phyloP scores from a whole-genome alignment of 129 eudicot species.

The Pseudognaphalium luteoalbum region DNA sequence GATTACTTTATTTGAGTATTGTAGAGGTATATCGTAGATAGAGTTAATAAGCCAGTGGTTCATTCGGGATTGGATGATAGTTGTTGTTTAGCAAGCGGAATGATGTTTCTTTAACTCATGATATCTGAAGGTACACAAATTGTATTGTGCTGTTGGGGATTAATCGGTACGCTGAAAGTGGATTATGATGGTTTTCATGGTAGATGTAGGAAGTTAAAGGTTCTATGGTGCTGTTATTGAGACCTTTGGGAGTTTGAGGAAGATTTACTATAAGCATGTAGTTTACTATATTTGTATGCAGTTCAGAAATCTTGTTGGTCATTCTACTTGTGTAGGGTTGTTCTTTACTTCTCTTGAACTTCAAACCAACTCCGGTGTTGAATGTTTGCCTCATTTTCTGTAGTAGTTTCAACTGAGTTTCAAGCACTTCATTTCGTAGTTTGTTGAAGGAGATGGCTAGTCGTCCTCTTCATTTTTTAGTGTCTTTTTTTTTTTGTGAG shows the following conservation, averaged over 20 bases:
- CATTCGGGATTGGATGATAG: not conserved
- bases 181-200: not conserved
- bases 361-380: not conserved
- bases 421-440: not conserved
- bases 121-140: not conserved
- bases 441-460: not conserved
- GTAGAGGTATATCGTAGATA: conserved; percentile 38
- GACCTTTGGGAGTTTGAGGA: conserved; percentile 20
- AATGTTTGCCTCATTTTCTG: not conserved
- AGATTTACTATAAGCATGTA: conserved; percentile 7
- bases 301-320: conserved; percentile 6
- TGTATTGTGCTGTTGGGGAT: not conserved
- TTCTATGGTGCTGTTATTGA: not conserved
- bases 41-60: conserved; percentile 3
- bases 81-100: not conserved
- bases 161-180: not conserved
- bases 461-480: not conserved
- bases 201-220: conserved; percentile 26
- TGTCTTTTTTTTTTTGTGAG: not conserved
- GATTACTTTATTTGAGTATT: conserved; percentile 19
- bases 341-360: not conserved
- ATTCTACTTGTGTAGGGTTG: not conserved
- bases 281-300: not conserved
- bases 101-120: not conserved
- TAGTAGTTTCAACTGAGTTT: not conserved